A percentile compares a stretch with the other conserved stretches of the same genome.
Evolutionary conservation across 2,329 filamentous ascomycete genomes (phyloP).

Genomic region (Claviceps sp.): DNA sequence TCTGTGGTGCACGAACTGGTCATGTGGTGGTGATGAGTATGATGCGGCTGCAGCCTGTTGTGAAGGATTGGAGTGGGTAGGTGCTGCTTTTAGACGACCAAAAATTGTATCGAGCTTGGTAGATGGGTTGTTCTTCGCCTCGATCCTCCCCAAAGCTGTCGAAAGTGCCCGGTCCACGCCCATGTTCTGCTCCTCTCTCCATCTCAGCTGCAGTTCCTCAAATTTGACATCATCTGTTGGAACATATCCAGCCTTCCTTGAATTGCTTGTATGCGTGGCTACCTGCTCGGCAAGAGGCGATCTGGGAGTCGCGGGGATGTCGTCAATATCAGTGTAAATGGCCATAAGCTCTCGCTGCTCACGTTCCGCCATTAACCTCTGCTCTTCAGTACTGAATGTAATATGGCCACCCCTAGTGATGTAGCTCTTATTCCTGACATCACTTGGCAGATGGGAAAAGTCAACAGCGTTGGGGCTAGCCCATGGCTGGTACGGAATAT

Average conservation of each 20-base stretch:
- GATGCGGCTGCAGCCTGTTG: slow-evolving; percentile 6
- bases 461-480: slow-evolving; percentile 32
- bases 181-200: slow-evolving; percentile 31
- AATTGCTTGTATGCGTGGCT: slow-evolving; percentile 9
- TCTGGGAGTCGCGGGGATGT: slow-evolving; percentile 43
- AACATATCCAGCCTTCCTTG: slow-evolving; percentile 23
- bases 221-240: slow-evolving; percentile 27
- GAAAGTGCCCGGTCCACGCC: slow-evolving; percentile 29
- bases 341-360: slow-evolving; percentile 48
- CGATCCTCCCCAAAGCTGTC: slow-evolving; percentile 30
- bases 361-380: slow-evolving; percentile 40
- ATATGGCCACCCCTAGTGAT: slow-evolving; percentile 40
- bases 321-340: slow-evolving; percentile 39
- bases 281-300: slow-evolving; percentile 31
- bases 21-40: neutral
- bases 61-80: neutral
- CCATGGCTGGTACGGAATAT: slow-evolving; percentile 40
- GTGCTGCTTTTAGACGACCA: slow-evolving; percentile 18
- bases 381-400: slow-evolving; percentile 39
- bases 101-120: slow-evolving; percentile 28
- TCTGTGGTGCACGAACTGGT: slow-evolving; percentile 9
- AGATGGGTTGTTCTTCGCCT: slow-evolving; percentile 21
- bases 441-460: slow-evolving; percentile 32
- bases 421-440: slow-evolving; percentile 34
- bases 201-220: slow-evolving; percentile 36